These are phyloP conservation scores for Paecilomyces sp. DNA, from an alignment of 2,329 filamentous ascomycete genomes.

Conservation along the genomic window DNA sequence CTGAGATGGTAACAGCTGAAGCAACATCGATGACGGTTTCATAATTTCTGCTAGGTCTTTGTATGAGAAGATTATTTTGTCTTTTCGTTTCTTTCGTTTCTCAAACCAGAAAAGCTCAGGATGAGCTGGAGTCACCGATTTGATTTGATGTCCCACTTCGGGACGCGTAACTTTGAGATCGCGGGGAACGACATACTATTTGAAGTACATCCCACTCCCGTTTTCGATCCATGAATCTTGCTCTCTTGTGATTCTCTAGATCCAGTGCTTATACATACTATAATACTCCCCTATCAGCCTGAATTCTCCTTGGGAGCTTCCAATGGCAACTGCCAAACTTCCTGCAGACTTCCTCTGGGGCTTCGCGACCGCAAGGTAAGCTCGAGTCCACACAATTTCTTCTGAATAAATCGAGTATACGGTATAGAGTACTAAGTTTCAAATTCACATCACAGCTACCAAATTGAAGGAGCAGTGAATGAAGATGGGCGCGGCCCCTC, in stretches of 20 bases:
- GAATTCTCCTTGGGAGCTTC: not conserved
- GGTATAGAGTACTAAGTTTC: no score
- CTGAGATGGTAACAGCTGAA: no score
- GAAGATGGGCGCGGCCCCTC: slow-evolving; percentile 73
- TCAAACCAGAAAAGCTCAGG: no score
- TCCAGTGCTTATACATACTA: not conserved
- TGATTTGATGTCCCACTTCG: not conserved
- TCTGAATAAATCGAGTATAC: not conserved
- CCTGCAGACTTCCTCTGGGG: slow-evolving; percentile 70
- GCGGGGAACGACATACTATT: not conserved
- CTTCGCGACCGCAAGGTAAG: slow-evolving; percentile 69
- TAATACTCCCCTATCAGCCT: not conserved
- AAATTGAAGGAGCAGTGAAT: slow-evolving; percentile 71
- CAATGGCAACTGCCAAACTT: slow-evolving; percentile 32
- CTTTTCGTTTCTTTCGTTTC: no score
- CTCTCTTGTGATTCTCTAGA: not conserved
- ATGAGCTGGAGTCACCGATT: not conserved
- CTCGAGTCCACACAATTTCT: not conserved
- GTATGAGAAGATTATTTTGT: no score
- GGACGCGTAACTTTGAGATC: not conserved
- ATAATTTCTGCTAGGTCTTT: no score
- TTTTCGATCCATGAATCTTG: not conserved
- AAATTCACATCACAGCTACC: slow-evolving; percentile 54
- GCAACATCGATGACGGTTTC: no score
- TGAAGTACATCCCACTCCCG: not conserved